phyloP scores from a whole-genome alignment of 345 rosid species.

The Turritis glabra region DNA sequence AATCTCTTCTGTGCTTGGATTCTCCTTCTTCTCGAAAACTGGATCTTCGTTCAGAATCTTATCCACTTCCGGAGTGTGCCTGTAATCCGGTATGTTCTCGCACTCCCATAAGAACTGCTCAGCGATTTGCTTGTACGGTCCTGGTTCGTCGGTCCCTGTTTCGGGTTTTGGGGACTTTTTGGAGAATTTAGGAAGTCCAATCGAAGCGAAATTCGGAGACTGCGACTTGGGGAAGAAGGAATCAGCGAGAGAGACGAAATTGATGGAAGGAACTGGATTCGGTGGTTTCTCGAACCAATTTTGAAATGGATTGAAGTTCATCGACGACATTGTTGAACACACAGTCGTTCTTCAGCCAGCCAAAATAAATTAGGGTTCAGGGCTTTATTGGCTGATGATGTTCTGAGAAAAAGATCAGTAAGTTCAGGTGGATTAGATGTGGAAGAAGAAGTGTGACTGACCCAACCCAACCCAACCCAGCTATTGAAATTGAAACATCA shows the following conservation, averaged over 20 bases:
- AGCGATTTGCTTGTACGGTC: conserved; percentile 43
- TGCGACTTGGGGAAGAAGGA: conserved; percentile 36
- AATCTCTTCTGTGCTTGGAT: conserved; percentile 64
- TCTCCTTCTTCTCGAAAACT: conserved; percentile 62
- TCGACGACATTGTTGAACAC: conserved; percentile 57
- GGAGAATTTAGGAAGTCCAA: conserved; percentile 46
- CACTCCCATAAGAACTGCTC: conserved; percentile 80
- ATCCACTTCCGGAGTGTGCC: conserved; percentile 81
- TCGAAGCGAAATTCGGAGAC: conserved; percentile 61
- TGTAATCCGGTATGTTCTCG: conserved; percentile 72
- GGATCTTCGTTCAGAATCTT: conserved; percentile 62
- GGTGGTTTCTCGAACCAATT: conserved; percentile 77
- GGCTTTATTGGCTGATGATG: conserved; percentile 21
- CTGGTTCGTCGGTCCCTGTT: conserved; percentile 42
- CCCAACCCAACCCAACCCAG: conserved; percentile 12
- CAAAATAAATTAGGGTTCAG: conserved; percentile 25
- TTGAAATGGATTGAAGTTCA: conserved; percentile 78
- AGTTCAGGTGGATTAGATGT: conserved; percentile 37
- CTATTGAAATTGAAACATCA: neutral
- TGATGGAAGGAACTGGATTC: conserved; percentile 58
- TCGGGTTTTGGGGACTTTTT: conserved; percentile 41
- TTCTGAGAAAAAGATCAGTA: neutral
- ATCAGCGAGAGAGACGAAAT: conserved; percentile 46
- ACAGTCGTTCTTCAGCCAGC: neutral
- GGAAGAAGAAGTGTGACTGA: conserved; percentile 26